Base-by-base conservation (phyloP, 352 stramenopile genomes). In the Phytophthora colocasiae region DNA sequence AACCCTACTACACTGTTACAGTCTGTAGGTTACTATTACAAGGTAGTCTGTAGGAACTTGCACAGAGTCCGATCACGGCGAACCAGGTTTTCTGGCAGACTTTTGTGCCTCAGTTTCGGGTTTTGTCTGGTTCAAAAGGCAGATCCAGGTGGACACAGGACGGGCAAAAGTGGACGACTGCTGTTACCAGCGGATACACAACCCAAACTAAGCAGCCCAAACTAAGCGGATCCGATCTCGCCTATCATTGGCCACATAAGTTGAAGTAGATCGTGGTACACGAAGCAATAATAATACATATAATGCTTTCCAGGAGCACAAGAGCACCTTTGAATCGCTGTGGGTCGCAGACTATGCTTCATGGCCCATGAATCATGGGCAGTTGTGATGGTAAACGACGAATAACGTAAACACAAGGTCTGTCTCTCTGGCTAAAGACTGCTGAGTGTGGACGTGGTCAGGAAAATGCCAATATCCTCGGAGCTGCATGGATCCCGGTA, bases 121-220 rank as follows among this genome's bases (percentile, higher is more conserved):
- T 9, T 40, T 43, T 43, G 40, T 24, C 40, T 26, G 40, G 40
- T 46, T 46, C 40, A 46, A 19, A 46, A 46, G 6, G 40, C 40
- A 19, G 40, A 46, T 46, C 40, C 19, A 14, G 10, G 46, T 0
- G 36, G 36, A 43, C 36, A 43, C 31, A 14, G 39, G 40, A 41
- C 39, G 52, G 52, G 52, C 48, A 39, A 19, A 24, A 4, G 8
- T 6, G 38, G 36, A 43, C 36, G 36, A 43, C 36, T 41, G 36
- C 36, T 38, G 38, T 58, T 48, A 46, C 51, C 40, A 31, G 39
- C 31, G 41, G 53, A 61, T 61, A 61, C 53, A 52, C 6, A 32
- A 19, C 53, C 53, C 41, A 61, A 61, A 52, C 3, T 61, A 61
- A 12, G 9, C 6, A 6, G 22, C 53, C 19, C 12, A 52, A 61